Base-by-base conservation (phyloP, 208 protist species). In the Herpetomonas tarakana region DNA sequence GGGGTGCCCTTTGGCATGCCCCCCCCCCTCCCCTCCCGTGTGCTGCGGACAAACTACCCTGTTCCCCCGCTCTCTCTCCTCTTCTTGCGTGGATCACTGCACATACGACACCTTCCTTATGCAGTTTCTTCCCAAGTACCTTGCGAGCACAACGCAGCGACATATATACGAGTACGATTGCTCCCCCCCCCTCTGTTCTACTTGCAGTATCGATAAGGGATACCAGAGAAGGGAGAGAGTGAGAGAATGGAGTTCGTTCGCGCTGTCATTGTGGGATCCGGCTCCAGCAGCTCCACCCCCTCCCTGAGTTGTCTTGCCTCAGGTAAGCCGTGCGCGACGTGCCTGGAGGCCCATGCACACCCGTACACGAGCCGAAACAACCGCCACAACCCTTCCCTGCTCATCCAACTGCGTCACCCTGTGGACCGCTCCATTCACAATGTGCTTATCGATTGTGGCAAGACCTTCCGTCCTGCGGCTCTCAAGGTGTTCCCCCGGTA, bases 361-460 rank as follows among this genome's bases (percentile, higher is more conserved):
- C 59, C 58, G 0, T 19, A 28, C 18, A 11, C 9, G 16, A 71
- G 63, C 38, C 67, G 51, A 28, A 81, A 83, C 52, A 63, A 83
- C 52, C 71, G 83, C 2, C 65, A 79, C 4, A 90, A 86, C 38
- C 74, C 78, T 0, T 83, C 71, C 0, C 70, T 85, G 26, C 74
- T 89, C 0, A 26, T 89, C 6, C 74, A 83, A 54, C 62, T 89
- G 9, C 68, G 71, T 6, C 71, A 89, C 62, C 81, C 76, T 2
- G 49, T 26, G n/a, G 71, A 82, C 62, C 30, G 51, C 39, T 66
- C 62, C 19, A 41, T 80, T 1, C 77, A 83, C 55, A 75, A 80
- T 56, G 60, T 92, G 0, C 65, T 92, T 35, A 76, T 92, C 29
- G 85, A 92, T 62, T 81, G 71, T 52, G 85, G 85, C 18, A 92